Base-by-base conservation (phyloP, 2,329 filamentous ascomycete species). In the Ascochyta koolunga region DNA sequence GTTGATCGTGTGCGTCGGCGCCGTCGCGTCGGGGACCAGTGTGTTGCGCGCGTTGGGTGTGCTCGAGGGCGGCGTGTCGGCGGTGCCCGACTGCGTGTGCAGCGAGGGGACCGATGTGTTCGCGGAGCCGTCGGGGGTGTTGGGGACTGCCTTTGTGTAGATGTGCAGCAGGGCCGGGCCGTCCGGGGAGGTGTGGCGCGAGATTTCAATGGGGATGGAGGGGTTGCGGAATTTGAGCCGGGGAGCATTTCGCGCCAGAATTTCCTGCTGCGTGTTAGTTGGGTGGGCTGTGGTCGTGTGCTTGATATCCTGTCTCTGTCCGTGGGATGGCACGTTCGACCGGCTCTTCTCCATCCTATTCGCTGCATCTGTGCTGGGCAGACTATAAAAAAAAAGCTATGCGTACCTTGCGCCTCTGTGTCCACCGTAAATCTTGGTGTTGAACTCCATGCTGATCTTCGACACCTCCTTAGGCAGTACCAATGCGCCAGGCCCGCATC, bases 161-260 rank as follows among this genome's bases (percentile, higher is more conserved):
- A 72, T 66, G 59, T 73, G 62, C 7, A 67, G 65, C 32, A 61
- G 66, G 13, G 63, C 68, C 32, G 66, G 71, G 40, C 62, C 75
- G 38, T 87, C 77, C 32, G 63, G 57, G 32, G 69, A 60, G 19
- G 73, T 67, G 59, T 84, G 87, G 54, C 90, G 89, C 74, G 89
- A 88, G 66, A 96, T 85, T 54, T 90, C 87, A 83, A 98, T 96
- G 37, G 89, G 86, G 39, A 97, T 76, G 11, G 86, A 79, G 0
- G 95, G 95, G 75, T 99, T 99, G 82, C 96, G 89, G 79, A 88
- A 99, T 82, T 99, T 97, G 63, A 99, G 82, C 52, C 91, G 86
- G 19, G 90, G 41, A 98, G 86, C 72, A 87, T 89, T 56, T 87
- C 81, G 60, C 84, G 86, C 90, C 91, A 96, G 83, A 99, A 97